phyloP scores from a whole-genome alignment of 2,329 filamentous ascomycete species.

The Colletotrichum sansevieriae region DNA sequence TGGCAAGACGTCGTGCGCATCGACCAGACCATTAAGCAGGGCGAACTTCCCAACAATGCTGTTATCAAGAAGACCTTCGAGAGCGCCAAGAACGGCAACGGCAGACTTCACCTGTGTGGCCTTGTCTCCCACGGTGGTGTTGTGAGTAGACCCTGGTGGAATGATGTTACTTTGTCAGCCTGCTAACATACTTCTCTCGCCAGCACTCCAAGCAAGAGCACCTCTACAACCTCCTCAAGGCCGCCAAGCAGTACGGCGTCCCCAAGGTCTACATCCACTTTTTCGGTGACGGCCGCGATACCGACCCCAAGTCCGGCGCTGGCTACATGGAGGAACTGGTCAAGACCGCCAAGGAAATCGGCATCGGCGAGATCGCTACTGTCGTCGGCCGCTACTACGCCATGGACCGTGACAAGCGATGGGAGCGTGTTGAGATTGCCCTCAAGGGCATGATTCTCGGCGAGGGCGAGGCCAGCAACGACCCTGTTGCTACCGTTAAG shows the following conservation, averaged over 20 bases:
- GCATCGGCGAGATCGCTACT: constrained; percentile 88
- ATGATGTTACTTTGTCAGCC: not conserved
- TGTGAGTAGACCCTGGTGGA: constrained; percentile 57
- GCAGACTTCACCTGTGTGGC: constrained; percentile 91
- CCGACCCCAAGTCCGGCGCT: constrained; percentile 93
- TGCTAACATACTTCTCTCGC: not conserved
- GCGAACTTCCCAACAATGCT: constrained; percentile 79
- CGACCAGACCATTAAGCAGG: constrained; percentile 90
- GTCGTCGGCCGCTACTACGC: constrained; percentile 97
- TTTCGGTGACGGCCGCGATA: constrained; percentile 98
- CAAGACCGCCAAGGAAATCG: constrained; percentile 84
- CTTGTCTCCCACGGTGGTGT: constrained; percentile 96
- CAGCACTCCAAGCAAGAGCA: constrained; percentile 95
- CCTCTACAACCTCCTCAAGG: constrained; percentile 86
- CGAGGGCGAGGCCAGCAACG: constrained; percentile 86
- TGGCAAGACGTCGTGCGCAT: constrained; percentile 99
- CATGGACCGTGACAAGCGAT: constrained; percentile 99
- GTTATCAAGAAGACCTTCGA: constrained; percentile 84
- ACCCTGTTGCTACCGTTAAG: constrained; percentile 88
- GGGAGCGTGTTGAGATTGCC: constrained; percentile 93
- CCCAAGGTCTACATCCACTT: constrained; percentile 98
- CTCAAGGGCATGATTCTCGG: constrained; percentile 88
- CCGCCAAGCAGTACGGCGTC: constrained; percentile 88
- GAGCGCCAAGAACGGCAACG: constrained; percentile 87
- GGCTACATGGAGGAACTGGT: constrained; percentile 91